Base-by-base conservation (phyloP, 23 red algal species). In the Gracilaria gracilis region DNA sequence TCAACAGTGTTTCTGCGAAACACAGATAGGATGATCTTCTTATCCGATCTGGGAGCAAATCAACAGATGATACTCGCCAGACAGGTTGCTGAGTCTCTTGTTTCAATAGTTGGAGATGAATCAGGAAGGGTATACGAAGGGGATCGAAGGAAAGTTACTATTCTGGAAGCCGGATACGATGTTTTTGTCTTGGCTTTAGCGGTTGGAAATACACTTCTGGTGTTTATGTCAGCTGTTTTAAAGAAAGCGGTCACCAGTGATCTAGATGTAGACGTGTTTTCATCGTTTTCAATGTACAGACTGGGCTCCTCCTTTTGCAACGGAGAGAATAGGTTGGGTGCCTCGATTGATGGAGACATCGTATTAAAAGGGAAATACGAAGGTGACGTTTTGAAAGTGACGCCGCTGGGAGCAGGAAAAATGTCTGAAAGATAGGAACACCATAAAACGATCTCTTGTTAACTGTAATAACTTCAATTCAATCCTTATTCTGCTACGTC, bases 41-140 rank as follows among this genome's bases (percentile, higher is more conserved):
- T 71, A n/a, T 31, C 66, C 3, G 16, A n/a, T 24, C 33, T 38
- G 11, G 37, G 16, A 9, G 66, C 33, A 6, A 13, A 36, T 5
- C 66, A 71, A 21, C 66, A 71, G 20, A 71, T 71, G 66, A 71
- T 71, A 37, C 37, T 71, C 12, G 66, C 66, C 2, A 24, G 66
- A 38, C 12, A 71, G 6, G 66, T 71, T 9, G 66, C 66, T 8
- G 24, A 71, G 15, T 19, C 15, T 38, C 28, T 71, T 12, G 5
- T 71, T 5, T 71, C 66, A 16, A 71, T 71, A 19, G 37, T 40
- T 37, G 15, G 28, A 71, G 66, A 71, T 38, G 7, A 3, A 2
- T 38, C 66, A 36, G 11, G 37, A 20, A 35, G 20, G 24, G 14
- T 71, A 36, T 38, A 39, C 31, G 33, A 37, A 19, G 66, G 31